Conservation (phyloP, 495 filamentous ascomycete genomes). For the Oidiodendron maius region DNA sequence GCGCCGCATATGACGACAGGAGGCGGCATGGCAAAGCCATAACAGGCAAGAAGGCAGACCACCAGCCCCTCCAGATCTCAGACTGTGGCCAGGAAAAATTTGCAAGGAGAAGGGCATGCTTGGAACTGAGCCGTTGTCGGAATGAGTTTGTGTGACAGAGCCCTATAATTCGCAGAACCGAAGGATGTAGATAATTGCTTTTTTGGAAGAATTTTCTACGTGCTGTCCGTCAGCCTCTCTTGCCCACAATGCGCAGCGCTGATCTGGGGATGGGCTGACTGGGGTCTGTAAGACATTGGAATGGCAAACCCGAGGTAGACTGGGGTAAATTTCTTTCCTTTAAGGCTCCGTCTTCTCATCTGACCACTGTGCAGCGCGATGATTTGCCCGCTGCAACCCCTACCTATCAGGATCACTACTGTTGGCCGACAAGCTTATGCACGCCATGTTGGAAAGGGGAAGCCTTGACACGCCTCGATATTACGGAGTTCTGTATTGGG, state of each 20-base stretch:
- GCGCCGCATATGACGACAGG: background rate
- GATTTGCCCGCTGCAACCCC: conserved; percentile 7
- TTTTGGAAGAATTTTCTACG: conserved; percentile 8
- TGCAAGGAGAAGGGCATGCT: conserved; percentile 1
- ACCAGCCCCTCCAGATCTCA: background rate
- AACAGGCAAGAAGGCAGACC: background rate
- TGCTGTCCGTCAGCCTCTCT: background rate
- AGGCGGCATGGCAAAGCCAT: background rate
- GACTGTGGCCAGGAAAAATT: conserved; percentile 1
- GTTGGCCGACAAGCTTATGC: conserved; percentile 1
- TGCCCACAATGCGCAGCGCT: background rate
- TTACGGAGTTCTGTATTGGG: background rate
- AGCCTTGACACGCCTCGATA: background rate
- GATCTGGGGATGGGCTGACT: conserved; percentile 11
- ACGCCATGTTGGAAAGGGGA: conserved; percentile 8
- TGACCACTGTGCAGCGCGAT: conserved; percentile 6
- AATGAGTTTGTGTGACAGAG: background rate
- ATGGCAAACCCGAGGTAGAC: conserved; percentile 15
- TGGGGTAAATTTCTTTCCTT: conserved; percentile 7
- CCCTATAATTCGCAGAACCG: too few relatives aligned
- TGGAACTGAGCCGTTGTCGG: conserved; percentile 5
- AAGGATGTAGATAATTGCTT: conserved; percentile 8
- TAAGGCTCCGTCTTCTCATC: conserved; percentile 15
- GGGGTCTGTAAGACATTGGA: background rate
- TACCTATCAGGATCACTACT: conserved; percentile 13